Base-by-base conservation (phyloP, 257 asterid species). In the Mentha longifolia region DNA sequence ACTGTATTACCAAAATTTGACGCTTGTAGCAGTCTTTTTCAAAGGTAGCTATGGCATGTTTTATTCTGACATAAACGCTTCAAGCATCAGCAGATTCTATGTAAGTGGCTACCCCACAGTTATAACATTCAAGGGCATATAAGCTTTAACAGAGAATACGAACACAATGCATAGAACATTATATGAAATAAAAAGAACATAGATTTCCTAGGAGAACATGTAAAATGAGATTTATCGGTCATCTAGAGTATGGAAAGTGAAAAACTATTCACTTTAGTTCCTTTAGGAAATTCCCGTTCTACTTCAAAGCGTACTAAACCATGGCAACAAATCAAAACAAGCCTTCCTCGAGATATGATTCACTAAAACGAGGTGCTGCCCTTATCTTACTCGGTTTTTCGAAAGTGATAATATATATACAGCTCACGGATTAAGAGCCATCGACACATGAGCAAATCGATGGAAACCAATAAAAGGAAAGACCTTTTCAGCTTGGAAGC, bases 381-480 rank as follows among this genome's bases (percentile, higher is more conserved):
- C 37, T 2, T 6, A n/a, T 10, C 16, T 62, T 39, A 65, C 66
- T 52, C 52, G 8, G 9, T 71, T 59, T 10, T 25, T 30, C 61
- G 15, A 3, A 41, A 46, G 9, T 60, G 15, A 62, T 22, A 49
- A 49, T 37, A 35, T 57, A n/a, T 50, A 7, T 61, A 41, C 33
- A 65, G 71, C 30, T 43, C 51, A 19, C 20, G 41, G 17, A 71
- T 71, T 19, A 16, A 71, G 58, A 12, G 19, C 30, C 20, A 30
- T 41, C 15, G 28, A 28, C 8, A 25, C 20, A 46, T 2, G 30
- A 66, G 72, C 17, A 41, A 57, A 33, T 12, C 22, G 2, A 12
- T 28, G 39, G 28, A 39, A 46, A 46, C 41, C 42, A 71, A 52
- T 33, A 73, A 13, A n/a, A 54, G 1, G 57, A 43, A 61, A 8